These are phyloP conservation scores for Syzygium oleosum DNA, from an alignment of 345 rosid genomes.

Conservation along the genomic window DNA sequence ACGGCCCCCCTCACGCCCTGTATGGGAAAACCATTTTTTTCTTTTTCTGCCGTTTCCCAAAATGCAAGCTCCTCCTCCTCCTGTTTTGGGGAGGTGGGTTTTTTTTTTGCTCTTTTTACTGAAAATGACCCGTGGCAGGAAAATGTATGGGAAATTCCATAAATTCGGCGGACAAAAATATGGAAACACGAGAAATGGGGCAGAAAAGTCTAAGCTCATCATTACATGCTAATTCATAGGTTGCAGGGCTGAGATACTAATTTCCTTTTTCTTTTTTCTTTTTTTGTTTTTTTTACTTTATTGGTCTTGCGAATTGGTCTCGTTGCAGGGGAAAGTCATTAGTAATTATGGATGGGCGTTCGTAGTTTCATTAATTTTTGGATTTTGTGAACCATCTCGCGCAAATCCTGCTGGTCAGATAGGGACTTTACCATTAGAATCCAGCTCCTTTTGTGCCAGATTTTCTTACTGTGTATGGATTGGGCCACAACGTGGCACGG, in stretches of 20 bases:
- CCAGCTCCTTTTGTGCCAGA: neutral
- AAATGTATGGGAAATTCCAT: neutral
- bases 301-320: neutral
- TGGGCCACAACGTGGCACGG: neutral
- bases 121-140: neutral
- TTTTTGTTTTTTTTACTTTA: neutral
- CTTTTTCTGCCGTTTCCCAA: neutral
- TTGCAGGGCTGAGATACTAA: neutral
- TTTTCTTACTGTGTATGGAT: neutral
- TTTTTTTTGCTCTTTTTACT: neutral
- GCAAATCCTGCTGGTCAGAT: neutral
- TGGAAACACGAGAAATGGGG: neutral
- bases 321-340: neutral
- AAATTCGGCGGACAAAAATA: neutral
- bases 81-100: neutral
- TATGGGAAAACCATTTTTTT: neutral
- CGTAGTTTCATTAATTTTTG: neutral
- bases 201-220: neutral
- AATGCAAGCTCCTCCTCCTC: neutral
- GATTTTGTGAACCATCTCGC: neutral
- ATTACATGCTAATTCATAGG: neutral
- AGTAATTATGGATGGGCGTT: neutral
- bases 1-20: neutral
- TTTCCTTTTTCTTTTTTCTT: neutral
- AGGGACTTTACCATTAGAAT: neutral